Evolutionary conservation across 1,139 yeast species (phyloP).

Genomic region (Diutina neorugosa): DNA sequence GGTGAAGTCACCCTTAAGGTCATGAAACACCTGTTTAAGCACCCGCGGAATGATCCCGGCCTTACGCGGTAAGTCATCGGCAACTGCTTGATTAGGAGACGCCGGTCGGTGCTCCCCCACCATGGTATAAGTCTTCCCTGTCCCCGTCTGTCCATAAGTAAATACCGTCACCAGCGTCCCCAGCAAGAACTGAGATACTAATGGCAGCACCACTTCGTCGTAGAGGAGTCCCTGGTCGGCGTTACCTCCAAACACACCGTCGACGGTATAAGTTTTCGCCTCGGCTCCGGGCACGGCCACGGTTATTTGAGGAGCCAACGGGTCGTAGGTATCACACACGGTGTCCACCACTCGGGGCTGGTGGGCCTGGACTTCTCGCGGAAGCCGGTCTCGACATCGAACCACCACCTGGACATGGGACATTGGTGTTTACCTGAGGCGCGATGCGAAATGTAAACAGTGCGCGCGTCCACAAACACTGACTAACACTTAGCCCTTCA

Average conservation of each 20-base stretch:
- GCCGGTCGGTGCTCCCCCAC: constrained; percentile 7
- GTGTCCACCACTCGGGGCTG: constrained; percentile 64
- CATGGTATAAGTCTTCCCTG: constrained; percentile 11
- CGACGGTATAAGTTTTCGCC: constrained; percentile 49
- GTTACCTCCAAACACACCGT: constrained; percentile 62
- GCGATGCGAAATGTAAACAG: neutral
- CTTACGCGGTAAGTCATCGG: neutral
- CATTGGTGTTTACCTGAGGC: neutral
- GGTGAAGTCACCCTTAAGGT: constrained; percentile 6
- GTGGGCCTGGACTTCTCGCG: constrained; percentile 56
- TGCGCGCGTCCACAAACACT: neutral
- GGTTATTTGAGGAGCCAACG: constrained; percentile 23
- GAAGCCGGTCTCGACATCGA: constrained; percentile 75
- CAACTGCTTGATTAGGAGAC: constrained; percentile 6
- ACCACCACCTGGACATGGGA: constrained; percentile 68
- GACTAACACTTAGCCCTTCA: too few species aligned
- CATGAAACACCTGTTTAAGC: constrained; percentile 7
- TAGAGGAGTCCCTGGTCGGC: constrained; percentile 52
- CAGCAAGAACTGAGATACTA: constrained; percentile 28
- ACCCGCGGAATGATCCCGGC: constrained; percentile 11
- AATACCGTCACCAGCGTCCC: constrained; percentile 10
- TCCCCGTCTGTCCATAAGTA: constrained; percentile 11
- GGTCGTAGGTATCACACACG: constrained; percentile 33
- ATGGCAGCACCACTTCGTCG: constrained; percentile 51
- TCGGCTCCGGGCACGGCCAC: constrained; percentile 19